Evolutionary conservation across 768 basidiomycete species (phyloP).

Genomic region (Lyophyllum atratum): DNA sequence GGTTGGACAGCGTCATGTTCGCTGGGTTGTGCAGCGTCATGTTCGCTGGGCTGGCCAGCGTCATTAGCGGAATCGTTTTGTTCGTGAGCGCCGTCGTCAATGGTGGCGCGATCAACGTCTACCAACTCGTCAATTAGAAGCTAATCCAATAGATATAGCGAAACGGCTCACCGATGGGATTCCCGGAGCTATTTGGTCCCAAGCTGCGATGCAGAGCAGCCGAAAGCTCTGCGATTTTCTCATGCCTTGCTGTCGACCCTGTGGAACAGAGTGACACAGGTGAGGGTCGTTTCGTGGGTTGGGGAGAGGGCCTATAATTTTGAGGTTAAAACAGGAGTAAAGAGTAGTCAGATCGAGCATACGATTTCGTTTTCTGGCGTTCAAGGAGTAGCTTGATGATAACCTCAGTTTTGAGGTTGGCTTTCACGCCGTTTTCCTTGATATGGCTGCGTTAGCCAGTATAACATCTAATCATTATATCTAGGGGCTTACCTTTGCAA

Average conservation of each 20-base stretch:
- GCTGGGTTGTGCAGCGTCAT: background rate
- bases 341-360: background rate
- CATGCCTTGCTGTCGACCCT: background rate
- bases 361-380: background rate
- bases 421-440: conserved; percentile 20
- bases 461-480: background rate
- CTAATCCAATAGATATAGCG: background rate
- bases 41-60: background rate
- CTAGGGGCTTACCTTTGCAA: conserved; percentile 15
- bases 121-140: background rate
- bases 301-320: background rate
- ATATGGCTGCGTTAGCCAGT: background rate
- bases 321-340: background rate
- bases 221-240: background rate
- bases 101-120: background rate
- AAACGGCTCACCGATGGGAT: background rate
- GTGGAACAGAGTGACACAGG: background rate
- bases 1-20: background rate
- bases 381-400: conserved; percentile 19
- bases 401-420: conserved; percentile 19
- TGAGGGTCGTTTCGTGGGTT: background rate
- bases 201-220: background rate
- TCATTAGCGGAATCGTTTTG: background rate
- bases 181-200: background rate
- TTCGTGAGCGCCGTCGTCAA: background rate